A percentile compares a stretch with the other conserved stretches of the same genome.
Evolutionary conservation across 192 early-diverging fungal species (phyloP).

Genomic region (Backusella tuberculispora): DNA sequence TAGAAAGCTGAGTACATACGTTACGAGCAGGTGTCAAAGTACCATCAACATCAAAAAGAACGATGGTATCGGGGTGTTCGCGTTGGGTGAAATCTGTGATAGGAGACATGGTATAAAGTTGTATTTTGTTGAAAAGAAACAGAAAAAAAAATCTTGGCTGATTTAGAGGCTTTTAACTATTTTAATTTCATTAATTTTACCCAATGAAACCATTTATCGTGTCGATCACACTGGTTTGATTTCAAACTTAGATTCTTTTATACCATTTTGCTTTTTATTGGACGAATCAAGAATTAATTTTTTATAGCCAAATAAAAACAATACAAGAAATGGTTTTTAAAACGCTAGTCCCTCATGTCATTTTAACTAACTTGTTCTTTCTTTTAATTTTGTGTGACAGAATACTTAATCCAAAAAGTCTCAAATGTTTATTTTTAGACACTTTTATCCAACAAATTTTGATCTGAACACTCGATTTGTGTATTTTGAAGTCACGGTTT

Average conservation of each 20-base stretch:
- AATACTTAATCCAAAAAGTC: too few relatives aligned
- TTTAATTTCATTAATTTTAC: background rate
- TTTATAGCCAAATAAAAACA: background rate
- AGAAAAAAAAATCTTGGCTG: background rate
- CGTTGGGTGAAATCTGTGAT: constrained; percentile 54
- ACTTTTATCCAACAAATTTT: too few relatives aligned
- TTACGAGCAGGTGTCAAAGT: constrained; percentile 94
- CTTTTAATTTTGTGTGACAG: background rate
- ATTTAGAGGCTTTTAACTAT: background rate
- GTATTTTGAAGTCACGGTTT: too few relatives aligned
- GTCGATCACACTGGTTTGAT: constrained; percentile 19
- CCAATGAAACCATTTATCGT: constrained; percentile 23
- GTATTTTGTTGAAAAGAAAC: background rate
- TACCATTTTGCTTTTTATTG: constrained; percentile 9
- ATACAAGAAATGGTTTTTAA: too few relatives aligned
- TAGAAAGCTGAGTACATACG: constrained; percentile 52
- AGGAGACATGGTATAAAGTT: constrained; percentile 23
- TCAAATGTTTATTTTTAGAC: too few relatives aligned
- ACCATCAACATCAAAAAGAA: constrained; percentile 97
- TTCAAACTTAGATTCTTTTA: background rate
- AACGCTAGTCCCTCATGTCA: background rate
- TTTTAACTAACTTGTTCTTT: background rate
- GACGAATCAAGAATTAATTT: background rate
- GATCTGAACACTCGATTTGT: too few relatives aligned
- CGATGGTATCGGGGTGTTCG: constrained; percentile 78